Percentiles rank a stretch among this genome's conserved stretches.
phyloP scores from a whole-genome alignment of 2,329 filamentous ascomycete genomes.

The Stachybotrys chartarum region DNA sequence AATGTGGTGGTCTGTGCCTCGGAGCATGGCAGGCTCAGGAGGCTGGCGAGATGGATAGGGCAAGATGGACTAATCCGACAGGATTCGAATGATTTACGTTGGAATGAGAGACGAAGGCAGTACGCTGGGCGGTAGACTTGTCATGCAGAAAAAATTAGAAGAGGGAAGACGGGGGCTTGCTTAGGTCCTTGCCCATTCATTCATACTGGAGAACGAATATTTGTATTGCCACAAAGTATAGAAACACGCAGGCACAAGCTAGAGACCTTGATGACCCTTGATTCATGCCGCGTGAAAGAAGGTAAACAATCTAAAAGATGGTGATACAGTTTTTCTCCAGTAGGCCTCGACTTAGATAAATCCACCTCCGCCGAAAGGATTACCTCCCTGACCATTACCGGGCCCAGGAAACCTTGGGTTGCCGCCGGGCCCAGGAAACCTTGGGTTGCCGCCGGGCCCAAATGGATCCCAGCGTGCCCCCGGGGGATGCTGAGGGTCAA shows the following conservation, averaged over 20 bases:
- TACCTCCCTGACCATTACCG: slow-evolving; percentile 23
- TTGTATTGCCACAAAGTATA: too few relatives aligned
- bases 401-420: slow-evolving; percentile 17
- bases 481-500: slow-evolving; percentile 69
- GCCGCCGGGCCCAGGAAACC: slow-evolving; percentile 50
- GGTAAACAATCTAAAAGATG: too few relatives aligned
- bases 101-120: not conserved
- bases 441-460: slow-evolving; percentile 54
- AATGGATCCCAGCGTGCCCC: slow-evolving; percentile 89
- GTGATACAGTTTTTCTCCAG: not conserved
- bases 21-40: not conserved
- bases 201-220: too few relatives aligned
- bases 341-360: slow-evolving; percentile 17
- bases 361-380: slow-evolving; percentile 28
- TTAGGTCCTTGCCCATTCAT: not conserved
- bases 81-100: not conserved
- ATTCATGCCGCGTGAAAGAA: too few relatives aligned
- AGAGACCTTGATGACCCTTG: too few relatives aligned
- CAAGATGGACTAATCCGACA: not conserved
- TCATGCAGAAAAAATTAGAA: not conserved
- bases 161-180: not conserved
- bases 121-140: not conserved
- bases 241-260: too few relatives aligned
- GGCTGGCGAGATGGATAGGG: not conserved
- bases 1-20: slow-evolving; percentile 4